A percentile compares a stretch with the other conserved stretches of the same genome.
These are phyloP conservation scores for Hamamelis virginiana DNA, from an alignment of 164 flowering plant genomes.

Conservation along the genomic window DNA sequence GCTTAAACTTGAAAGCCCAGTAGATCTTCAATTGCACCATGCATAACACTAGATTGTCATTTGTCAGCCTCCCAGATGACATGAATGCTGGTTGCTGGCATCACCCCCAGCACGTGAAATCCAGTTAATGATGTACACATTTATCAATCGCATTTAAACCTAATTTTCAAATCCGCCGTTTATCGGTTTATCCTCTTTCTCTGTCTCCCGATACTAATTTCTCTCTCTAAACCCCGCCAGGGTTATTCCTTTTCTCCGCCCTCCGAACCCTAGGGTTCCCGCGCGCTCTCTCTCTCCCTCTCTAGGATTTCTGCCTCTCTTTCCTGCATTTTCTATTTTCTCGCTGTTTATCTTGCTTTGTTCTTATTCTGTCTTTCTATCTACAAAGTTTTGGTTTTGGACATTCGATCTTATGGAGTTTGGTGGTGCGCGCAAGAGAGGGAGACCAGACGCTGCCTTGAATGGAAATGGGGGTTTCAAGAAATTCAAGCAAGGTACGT, in stretches of 20 bases:
- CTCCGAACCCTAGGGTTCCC: neutral
- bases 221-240: neutral
- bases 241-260: neutral
- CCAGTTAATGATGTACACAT: neutral
- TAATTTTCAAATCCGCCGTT: conserved; percentile 12
- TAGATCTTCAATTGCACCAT: too few species aligned
- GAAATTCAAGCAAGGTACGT: conserved; percentile 43
- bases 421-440: conserved; percentile 44
- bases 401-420: conserved; percentile 29
- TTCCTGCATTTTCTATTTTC: conserved; percentile 14
- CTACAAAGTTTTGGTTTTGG: neutral
- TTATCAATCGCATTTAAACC: conserved; percentile 14
- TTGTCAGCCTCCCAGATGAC: too few species aligned
- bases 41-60: too few species aligned
- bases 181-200: neutral
- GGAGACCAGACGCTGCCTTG: conserved; percentile 34
- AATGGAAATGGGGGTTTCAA: conserved; percentile 57
- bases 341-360: neutral
- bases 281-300: too few species aligned
- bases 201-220: neutral
- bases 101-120: neutral
- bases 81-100: neutral
- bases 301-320: neutral
- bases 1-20: too few species aligned
- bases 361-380: neutral